These are phyloP conservation scores for Talaromyces sp. DNA, from an alignment of 2,329 filamentous ascomycete genomes.

Conservation along the genomic window DNA sequence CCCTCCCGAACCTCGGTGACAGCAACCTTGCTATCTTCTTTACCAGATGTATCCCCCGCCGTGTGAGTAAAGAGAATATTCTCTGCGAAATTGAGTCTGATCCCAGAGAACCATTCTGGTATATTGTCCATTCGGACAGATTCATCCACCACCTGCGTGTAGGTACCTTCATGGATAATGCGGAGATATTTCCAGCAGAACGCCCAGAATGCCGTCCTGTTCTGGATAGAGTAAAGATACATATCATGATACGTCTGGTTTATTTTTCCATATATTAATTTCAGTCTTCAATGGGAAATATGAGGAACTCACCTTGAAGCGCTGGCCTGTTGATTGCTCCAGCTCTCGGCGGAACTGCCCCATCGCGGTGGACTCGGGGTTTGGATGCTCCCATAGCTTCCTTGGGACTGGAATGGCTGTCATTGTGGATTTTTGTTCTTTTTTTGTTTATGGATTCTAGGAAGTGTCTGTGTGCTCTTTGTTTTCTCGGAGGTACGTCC, in stretches of 20 bases:
- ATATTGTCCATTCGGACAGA: conserved; percentile 68
- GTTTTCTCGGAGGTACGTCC: too few relatives aligned
- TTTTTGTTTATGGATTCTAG: background rate
- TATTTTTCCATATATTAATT: background rate
- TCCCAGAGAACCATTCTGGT: conserved; percentile 76
- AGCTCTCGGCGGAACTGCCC: conserved; percentile 22
- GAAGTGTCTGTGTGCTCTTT: background rate
- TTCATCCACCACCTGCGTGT: conserved; percentile 68
- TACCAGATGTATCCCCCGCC: conserved; percentile 55
- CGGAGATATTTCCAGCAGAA: conserved; percentile 63
- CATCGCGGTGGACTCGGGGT: conserved; percentile 27
- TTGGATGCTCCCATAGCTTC: conserved; percentile 29
- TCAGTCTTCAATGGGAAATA: background rate
- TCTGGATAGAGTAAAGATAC: conserved; percentile 67
- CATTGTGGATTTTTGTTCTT: conserved; percentile 1
- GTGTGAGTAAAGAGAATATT: conserved; percentile 69
- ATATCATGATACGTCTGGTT: conserved; percentile 63
- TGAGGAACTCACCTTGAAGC: conserved; percentile 15
- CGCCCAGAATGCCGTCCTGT: conserved; percentile 67
- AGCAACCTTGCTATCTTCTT: conserved; percentile 72
- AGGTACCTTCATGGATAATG: conserved; percentile 66
- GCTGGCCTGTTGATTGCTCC: conserved; percentile 17
- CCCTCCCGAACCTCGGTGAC: conserved; percentile 64
- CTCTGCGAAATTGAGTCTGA: conserved; percentile 76
- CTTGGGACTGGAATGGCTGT: conserved; percentile 11